Evolutionary conservation across 768 basidiomycete genomes (phyloP).

Genomic region (Suillus americanus): DNA sequence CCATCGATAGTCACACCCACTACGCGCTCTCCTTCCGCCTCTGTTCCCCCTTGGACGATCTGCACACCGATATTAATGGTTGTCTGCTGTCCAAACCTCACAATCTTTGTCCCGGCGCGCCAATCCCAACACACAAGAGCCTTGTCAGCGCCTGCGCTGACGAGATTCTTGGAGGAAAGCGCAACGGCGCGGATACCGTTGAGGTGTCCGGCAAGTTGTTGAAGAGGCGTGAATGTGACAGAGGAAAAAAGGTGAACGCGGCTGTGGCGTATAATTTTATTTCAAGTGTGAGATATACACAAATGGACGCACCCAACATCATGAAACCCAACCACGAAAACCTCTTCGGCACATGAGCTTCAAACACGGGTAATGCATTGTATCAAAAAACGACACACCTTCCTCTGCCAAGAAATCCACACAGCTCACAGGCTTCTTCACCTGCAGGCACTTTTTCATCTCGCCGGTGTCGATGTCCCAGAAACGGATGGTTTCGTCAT

Average conservation of each 20-base stretch:
- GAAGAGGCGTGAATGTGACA: conserved; percentile 78
- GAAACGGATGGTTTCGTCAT: conserved; percentile 90
- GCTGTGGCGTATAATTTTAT: conserved; percentile 34
- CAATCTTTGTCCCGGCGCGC: conserved; percentile 85
- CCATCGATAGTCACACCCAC: conserved; percentile 94
- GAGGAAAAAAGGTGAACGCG: conserved; percentile 89
- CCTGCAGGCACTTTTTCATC: conserved; percentile 72
- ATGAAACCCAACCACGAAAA: conserved; percentile 90
- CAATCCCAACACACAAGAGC: conserved; percentile 87
- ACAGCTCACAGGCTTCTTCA: conserved; percentile 90
- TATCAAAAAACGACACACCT: conserved; percentile 38
- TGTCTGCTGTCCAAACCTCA: conserved; percentile 90
- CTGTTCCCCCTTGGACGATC: conserved; percentile 47
- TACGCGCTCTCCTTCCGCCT: conserved; percentile 71
- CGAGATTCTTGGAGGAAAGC: conserved; percentile 79
- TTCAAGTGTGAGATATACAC: not conserved
- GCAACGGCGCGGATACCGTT: conserved; percentile 91
- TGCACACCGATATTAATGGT: conserved; percentile 91
- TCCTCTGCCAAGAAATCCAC: conserved; percentile 84
- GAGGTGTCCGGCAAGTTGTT: conserved; percentile 81
- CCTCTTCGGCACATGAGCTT: conserved; percentile 48
- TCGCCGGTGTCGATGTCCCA: conserved; percentile 78
- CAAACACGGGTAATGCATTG: not conserved
- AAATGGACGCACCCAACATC: conserved; percentile 71
- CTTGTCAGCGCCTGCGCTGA: conserved; percentile 77